phyloP scores from a whole-genome alignment of 1,284 basidiomycete genomes.

The Gomphus bonarii region DNA sequence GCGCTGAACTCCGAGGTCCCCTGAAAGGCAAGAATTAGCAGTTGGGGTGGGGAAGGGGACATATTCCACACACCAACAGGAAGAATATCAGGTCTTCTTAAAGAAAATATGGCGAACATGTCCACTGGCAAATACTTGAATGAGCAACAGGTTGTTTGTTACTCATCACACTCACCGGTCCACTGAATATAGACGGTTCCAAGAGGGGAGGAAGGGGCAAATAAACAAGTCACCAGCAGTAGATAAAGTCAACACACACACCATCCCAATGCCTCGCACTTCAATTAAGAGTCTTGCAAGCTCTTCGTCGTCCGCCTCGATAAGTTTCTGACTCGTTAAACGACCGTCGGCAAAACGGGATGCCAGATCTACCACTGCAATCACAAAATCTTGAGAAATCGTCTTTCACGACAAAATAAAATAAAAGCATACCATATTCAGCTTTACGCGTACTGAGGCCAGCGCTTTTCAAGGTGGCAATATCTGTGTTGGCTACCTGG shows the following conservation, averaged over 20 bases:
- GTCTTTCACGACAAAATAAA: background rate
- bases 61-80: conserved; percentile 45
- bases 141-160: background rate
- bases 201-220: background rate
- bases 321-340: conserved; percentile 60
- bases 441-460: conserved; percentile 76
- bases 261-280: conserved; percentile 73
- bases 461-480: conserved; percentile 51
- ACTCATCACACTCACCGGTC: conserved; percentile 23
- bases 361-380: conserved; percentile 66
- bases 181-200: conserved; percentile 19
- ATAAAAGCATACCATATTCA: conserved; percentile 57
- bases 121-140: conserved; percentile 40
- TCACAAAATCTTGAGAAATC: background rate
- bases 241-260: conserved; percentile 29
- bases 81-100: conserved; percentile 73
- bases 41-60: background rate
- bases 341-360: conserved; percentile 68
- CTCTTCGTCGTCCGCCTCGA: conserved; percentile 64
- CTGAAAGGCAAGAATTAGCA: conserved; percentile 23
- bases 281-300: conserved; percentile 65
- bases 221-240: background rate
- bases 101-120: conserved; percentile 86
- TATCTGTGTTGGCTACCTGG: conserved; percentile 52
- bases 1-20: conserved; percentile 76